Conservation (phyloP, 2,329 filamentous ascomycete genomes). For the Didymella pomorum region DNA sequence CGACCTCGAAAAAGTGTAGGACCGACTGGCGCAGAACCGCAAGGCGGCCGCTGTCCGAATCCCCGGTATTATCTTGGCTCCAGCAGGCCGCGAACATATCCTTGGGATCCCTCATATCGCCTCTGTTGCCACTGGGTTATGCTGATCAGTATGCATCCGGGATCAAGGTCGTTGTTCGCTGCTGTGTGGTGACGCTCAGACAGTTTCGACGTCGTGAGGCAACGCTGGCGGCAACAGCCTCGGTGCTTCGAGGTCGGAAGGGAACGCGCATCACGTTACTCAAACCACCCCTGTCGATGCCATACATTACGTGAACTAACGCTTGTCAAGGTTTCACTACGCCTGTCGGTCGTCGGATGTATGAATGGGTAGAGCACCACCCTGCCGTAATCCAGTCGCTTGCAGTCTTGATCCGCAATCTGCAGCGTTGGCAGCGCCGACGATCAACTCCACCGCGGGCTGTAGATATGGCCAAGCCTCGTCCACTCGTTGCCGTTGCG, state of each 20-base stretch:
- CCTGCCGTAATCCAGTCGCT: constrained; percentile 17
- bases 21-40: constrained; percentile 25
- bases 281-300: constrained; percentile 9
- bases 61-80: constrained; percentile 14
- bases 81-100: constrained; percentile 8
- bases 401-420: constrained; percentile 19
- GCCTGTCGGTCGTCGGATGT: constrained; percentile 16
- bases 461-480: constrained; percentile 16
- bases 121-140: constrained; percentile 16
- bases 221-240: constrained; percentile 17
- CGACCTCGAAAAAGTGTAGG: constrained; percentile 30
- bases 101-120: constrained; percentile 18
- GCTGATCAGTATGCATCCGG: constrained; percentile 15
- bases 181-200: constrained; percentile 15
- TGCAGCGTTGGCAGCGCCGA: constrained; percentile 20
- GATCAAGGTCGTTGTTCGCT: constrained; percentile 13
- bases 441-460: constrained; percentile 18
- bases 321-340: constrained; percentile 21
- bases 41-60: constrained; percentile 8
- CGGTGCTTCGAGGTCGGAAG: constrained; percentile 10
- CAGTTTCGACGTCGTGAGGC: constrained; percentile 19
- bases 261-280: constrained; percentile 19
- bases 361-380: constrained; percentile 10
- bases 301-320: constrained; percentile 16
- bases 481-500: constrained; percentile 18